Percentiles rank a stretch among this genome's conserved stretches.
These are phyloP conservation scores for Trichoderma lentiforme DNA, from an alignment of 2,329 filamentous ascomycete species.

Conservation along the genomic window DNA sequence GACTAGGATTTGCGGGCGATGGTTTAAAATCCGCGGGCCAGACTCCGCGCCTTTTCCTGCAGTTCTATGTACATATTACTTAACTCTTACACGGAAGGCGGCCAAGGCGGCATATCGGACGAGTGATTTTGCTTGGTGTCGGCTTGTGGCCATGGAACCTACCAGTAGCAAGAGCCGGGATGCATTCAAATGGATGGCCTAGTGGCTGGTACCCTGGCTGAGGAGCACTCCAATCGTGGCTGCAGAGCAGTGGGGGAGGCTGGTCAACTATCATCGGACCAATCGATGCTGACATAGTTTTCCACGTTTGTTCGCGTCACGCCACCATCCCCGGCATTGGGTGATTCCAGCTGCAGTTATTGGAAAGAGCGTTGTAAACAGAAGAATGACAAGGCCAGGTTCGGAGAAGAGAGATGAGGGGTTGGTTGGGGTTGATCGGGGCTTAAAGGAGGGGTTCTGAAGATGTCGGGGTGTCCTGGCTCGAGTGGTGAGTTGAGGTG, in stretches of 20 bases:
- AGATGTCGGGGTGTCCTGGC: background rate
- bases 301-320: constrained; percentile 6
- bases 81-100: background rate
- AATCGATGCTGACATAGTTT: background rate
- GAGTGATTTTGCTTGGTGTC: background rate
- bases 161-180: background rate
- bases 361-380: background rate
- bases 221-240: constrained; percentile 4
- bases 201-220: background rate
- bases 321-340: constrained; percentile 14
- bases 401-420: background rate
- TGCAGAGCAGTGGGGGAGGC: background rate
- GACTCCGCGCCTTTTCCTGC: background rate
- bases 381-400: background rate
- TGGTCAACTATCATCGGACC: background rate
- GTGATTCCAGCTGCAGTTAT: constrained; percentile 2
- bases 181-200: background rate
- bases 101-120: background rate
- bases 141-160: background rate
- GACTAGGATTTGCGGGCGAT: background rate
- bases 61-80: background rate
- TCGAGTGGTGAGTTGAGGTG: background rate
- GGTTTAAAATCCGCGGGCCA: background rate
- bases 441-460: background rate
- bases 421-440: background rate